Evolutionary conservation across 257 asterid species (phyloP).

Genomic region (Sherardia arvensis): DNA sequence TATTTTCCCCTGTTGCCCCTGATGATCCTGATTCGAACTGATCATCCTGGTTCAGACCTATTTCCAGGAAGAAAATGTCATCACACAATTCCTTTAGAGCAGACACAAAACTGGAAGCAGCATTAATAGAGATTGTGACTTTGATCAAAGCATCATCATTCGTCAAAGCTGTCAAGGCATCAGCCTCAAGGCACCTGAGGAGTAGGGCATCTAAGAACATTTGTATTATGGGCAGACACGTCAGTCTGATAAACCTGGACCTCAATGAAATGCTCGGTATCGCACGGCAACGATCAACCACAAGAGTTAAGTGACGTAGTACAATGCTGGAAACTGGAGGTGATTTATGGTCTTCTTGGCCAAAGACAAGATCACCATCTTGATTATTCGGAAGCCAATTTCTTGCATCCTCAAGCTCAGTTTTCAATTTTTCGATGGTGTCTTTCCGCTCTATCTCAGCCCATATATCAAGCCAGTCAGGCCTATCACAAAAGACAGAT

Average conservation of each 20-base stretch:
- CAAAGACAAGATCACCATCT: slow-evolving; percentile 31
- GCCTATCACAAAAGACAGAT: slow-evolving; percentile 78
- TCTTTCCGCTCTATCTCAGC: slow-evolving; percentile 75
- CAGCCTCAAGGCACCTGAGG: slow-evolving; percentile 91
- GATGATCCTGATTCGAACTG: slow-evolving; percentile 20
- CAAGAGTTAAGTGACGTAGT: slow-evolving; percentile 42
- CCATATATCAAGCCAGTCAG: slow-evolving; percentile 96
- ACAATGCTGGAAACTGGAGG: slow-evolving; percentile 54
- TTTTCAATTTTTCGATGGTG: slow-evolving; percentile 40
- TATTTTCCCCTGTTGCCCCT: slow-evolving; percentile 27
- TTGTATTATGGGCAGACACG: slow-evolving; percentile 46
- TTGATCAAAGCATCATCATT: slow-evolving; percentile 64
- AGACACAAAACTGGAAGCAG: slow-evolving; percentile 42
- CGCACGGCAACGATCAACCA: slow-evolving; percentile 70
- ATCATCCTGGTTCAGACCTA: slow-evolving; percentile 38
- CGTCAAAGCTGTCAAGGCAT: slow-evolving; percentile 85
- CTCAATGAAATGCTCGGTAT: slow-evolving; percentile 61
- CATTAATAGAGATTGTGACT: slow-evolving; percentile 73
- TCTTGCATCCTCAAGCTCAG: slow-evolving; percentile 58
- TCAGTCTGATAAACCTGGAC: slow-evolving; percentile 58
- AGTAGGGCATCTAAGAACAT: slow-evolving; percentile 47
- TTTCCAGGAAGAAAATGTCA: slow-evolving; percentile 79
- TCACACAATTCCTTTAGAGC: slow-evolving; percentile 62
- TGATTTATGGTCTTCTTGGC: slow-evolving; percentile 57
- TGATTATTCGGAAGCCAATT: slow-evolving; percentile 50